Evolutionary conservation across 345 rosid species (phyloP).

Genomic region (Hibiscus mutabilis): DNA sequence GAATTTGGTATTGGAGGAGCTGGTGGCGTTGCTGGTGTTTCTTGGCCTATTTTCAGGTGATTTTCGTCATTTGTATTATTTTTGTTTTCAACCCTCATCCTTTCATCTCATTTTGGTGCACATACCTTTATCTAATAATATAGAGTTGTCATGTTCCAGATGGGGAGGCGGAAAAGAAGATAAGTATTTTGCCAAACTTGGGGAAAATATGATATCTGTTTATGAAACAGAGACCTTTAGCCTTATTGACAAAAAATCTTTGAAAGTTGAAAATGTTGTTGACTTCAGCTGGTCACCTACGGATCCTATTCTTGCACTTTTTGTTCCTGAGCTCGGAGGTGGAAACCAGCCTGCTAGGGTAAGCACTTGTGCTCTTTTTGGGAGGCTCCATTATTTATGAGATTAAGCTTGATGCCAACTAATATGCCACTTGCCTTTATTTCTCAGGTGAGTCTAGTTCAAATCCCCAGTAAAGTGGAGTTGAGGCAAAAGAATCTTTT

Average conservation of each 20-base stretch:
- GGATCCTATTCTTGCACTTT: slow-evolving; percentile 76
- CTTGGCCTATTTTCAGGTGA: slow-evolving; percentile 92
- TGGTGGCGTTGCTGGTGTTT: slow-evolving; percentile 48
- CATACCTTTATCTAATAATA: background rate
- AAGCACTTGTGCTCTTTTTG: slow-evolving; percentile 15
- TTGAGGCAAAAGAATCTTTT: slow-evolving; percentile 91
- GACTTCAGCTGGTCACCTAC: slow-evolving; percentile 93
- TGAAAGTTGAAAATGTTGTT: slow-evolving; percentile 79
- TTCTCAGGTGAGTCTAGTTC: slow-evolving; percentile 77
- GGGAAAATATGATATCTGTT: slow-evolving; percentile 73
- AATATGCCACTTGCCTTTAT: background rate
- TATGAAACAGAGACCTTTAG: slow-evolving; percentile 87
- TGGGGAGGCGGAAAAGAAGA: slow-evolving; percentile 95
- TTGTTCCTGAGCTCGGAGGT: slow-evolving; percentile 94
- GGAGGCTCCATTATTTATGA: background rate
- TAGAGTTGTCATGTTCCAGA: slow-evolving; percentile 25
- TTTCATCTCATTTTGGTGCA: background rate
- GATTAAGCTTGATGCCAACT: background rate
- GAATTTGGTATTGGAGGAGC: slow-evolving; percentile 89
- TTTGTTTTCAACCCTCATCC: background rate
- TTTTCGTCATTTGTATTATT: background rate
- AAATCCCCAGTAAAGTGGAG: slow-evolving; percentile 82
- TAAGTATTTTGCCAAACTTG: slow-evolving; percentile 77
- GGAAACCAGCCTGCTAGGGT: slow-evolving; percentile 99
- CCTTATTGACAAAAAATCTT: slow-evolving; percentile 82